Conservation (phyloP, 2,329 filamentous ascomycete species). For the Colletotrichum gloeosporioides region DNA sequence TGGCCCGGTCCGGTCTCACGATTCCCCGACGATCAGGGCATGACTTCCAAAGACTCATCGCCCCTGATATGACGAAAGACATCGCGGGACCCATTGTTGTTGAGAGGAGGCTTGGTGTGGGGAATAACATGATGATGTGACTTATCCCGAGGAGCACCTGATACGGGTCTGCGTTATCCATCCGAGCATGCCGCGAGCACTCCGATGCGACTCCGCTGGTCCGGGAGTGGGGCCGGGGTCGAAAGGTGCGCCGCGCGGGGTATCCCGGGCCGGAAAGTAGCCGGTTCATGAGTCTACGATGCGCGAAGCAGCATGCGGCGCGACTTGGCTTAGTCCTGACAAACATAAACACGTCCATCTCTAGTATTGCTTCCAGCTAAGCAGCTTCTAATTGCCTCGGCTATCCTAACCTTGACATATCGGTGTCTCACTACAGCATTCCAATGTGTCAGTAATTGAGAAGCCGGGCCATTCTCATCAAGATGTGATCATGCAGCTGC, state of each 20-base stretch:
- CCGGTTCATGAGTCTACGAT: not conserved
- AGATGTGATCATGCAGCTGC: not conserved
- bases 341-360: not conserved
- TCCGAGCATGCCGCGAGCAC: not conserved
- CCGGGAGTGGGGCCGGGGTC: not conserved
- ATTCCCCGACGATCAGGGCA: not conserved
- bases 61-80: not conserved
- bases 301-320: fast-evolving
- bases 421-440: not conserved
- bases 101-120: not conserved
- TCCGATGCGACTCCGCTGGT: not conserved
- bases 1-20: not conserved
- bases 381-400: not conserved
- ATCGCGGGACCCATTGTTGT: not conserved
- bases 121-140: not conserved
- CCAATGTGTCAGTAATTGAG: not conserved
- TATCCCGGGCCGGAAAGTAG: not conserved
- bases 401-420: not conserved
- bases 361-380: no score
- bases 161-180: not conserved
- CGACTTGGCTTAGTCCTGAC: not conserved
- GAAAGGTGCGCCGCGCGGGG: not conserved
- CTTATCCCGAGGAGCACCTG: not conserved
- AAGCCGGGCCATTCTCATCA: not conserved
- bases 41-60: not conserved